Conservation (phyloP, 129 eudicot genomes). For the Tagetes erecta region DNA sequence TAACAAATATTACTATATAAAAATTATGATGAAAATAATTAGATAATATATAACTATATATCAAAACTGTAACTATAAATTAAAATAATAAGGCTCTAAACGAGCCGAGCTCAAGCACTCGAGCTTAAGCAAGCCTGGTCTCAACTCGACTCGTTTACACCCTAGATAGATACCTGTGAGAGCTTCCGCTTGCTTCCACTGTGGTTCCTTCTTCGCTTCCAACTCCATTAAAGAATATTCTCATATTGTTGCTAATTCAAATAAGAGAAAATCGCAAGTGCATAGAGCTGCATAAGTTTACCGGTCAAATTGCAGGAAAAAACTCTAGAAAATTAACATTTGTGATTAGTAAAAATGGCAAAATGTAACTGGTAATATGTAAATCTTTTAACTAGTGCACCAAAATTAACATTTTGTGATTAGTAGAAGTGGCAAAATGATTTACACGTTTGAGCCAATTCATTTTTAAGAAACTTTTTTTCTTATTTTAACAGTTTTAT, state of each 20-base stretch:
- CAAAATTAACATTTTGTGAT: conserved; percentile 15
- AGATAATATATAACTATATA: too few relatives aligned
- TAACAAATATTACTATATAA: too few relatives aligned
- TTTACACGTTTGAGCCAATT: not conserved
- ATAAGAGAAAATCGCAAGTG: conserved; percentile 29
- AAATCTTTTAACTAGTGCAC: too few relatives aligned
- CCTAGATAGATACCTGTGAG: conserved; percentile 46
- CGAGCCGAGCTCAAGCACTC: too few relatives aligned
- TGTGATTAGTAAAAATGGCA: conserved; percentile 4
- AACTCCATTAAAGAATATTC: conserved; percentile 50
- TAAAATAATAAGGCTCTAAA: too few relatives aligned
- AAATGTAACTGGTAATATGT: not conserved
- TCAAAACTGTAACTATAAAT: too few relatives aligned
- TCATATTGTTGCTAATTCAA: conserved; percentile 59
- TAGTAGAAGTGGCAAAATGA: not conserved
- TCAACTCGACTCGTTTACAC: too few relatives aligned
- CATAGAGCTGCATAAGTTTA: conserved; percentile 32
- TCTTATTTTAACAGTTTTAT: not conserved
- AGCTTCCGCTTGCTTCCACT: conserved; percentile 56
- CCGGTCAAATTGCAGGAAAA: conserved; percentile 21
- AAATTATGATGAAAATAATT: too few relatives aligned
- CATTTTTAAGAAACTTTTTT: not conserved
- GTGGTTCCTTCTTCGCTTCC: conserved; percentile 64
- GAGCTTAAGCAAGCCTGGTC: too few relatives aligned
- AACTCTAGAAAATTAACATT: not conserved